Evolutionary conservation across 768 basidiomycete genomes (phyloP), one percentile per base, ranked within the genome.

Genomic region (Pholiota conissans): DNA sequence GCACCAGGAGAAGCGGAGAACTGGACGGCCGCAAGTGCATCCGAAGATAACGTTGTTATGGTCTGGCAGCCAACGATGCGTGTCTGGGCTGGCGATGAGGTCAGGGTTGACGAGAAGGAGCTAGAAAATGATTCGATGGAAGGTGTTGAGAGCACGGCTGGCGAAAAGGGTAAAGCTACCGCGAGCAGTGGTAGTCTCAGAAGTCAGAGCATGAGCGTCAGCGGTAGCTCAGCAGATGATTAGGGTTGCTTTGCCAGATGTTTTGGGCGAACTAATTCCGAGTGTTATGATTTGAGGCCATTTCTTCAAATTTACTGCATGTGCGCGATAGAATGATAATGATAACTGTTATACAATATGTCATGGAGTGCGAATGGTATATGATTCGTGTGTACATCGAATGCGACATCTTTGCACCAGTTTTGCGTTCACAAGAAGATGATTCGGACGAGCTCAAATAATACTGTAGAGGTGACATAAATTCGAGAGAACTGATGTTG

Each of bases 1-100:
- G 93, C 90, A n/a, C 90, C 92, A 3, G 88, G 85, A 13, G 77
- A 81, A 62, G 77, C 76, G 18, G 93, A 95, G 67, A 86, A 86
- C 61, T 96, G 93, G 93, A 93, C 90, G 6, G 80, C 89, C 0
- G 80, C 87, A 5, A 94, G 85, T 61, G 84, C 90, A n/a, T 96
- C 95, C 0, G 96, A 98, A 70, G 96, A 99, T 71, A 99, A 99
- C 62, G 86, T 98, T 22, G 82, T 93, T 40, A 95, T 96, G 92
- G 85, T 96, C 5, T 99, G 97, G 97, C 92, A 95, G 69, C 95
- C 96, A 14, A 93, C 91, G 16, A 90, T 93, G 83, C 90, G 93
- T 20, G 87, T 98, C 29, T 95, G 93, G 86, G 91, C 93, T 2
- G 92, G 91, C 2, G 95, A 94, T 52, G 90, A 89, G 63, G 85